Evolutionary conservation across 2,329 filamentous ascomycete genomes (phyloP), one percentile per base, ranked within the genome.

Genomic region (Clonostachys rhizophaga): DNA sequence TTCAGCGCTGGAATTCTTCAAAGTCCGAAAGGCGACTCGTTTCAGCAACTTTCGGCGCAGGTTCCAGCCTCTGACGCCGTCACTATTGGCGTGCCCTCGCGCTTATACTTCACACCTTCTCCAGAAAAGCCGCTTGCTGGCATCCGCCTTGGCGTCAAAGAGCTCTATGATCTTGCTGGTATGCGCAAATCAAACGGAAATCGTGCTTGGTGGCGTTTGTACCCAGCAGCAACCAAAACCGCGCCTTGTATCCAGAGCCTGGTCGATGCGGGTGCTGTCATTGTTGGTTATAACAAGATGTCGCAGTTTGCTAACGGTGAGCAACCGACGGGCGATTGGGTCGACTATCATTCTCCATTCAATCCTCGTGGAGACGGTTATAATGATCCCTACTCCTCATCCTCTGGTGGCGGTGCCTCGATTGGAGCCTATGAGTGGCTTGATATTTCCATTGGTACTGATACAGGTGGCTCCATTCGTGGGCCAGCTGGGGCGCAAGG

Each of bases 111-210:
- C 60, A 74, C 69, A 3, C 73, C 69, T 42, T 78, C 75, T 1
- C 55, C 61, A 0, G 66, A 71, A 14, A 74, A 79, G 55, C 81
- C 81, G 1, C 66, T 86, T 0, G 76, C 79, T 5, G 82, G 83
- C 16, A 72, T 83, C 4, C 72, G 83, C 16, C 59, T 86, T 1
- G 81, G 74, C 1, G 70, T 86, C 47, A 87, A 86, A 58, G 83
- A 86, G 52, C 79, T 84, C 42, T 81, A 73, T 55, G 70, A 82
- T 51, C 61, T 85, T 37, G 70, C 48, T 2, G 83, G 82, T 3
- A 58, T 83, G 3, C 72, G 72, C 35, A 81, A 74, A 0, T 70
- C 70, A 6, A 73, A 75, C 47, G 81, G 81, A 1, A 84, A 79
- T 53, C 66, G 78, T 37, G 79, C 81, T 1, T 86, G 75, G 66